Percentiles rank a stretch among this genome's conserved stretches.
These are phyloP conservation scores for Colletotrichum noveboracense DNA, from an alignment of 2,329 filamentous ascomycete genomes.

Conservation along the genomic window DNA sequence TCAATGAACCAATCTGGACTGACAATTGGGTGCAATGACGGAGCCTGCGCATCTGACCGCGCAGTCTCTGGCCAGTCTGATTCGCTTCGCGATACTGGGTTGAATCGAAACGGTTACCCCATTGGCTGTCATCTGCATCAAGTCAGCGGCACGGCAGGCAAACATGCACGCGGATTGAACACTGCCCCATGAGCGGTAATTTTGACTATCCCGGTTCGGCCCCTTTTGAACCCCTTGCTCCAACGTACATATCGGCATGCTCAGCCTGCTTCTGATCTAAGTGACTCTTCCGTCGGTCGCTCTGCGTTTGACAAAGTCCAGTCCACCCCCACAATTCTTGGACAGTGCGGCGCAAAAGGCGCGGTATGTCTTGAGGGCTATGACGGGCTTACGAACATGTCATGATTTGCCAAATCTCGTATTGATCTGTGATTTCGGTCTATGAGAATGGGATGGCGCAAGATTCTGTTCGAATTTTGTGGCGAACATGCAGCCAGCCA, in stretches of 20 bases:
- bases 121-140: neutral
- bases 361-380: neutral
- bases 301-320: neutral
- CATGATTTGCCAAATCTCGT: neutral
- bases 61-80: accelerated
- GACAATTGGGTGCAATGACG: neutral
- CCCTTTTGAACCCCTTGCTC: neutral
- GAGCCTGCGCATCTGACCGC: neutral
- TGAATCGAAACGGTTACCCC: neutral
- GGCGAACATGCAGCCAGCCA: accelerated
- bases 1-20: neutral
- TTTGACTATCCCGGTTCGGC: accelerated
- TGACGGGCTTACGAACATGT: neutral
- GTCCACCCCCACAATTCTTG: neutral
- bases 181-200: neutral
- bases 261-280: neutral
- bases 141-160: neutral
- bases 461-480: neutral
- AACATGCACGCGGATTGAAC: neutral
- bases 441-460: neutral
- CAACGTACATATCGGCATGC: neutral
- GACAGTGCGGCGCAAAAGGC: neutral
- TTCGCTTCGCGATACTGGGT: neutral
- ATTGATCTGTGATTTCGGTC: accelerated
- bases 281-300: neutral